Conservation (phyloP, 441 rosid genomes). For the Dalechampia spathulata region DNA sequence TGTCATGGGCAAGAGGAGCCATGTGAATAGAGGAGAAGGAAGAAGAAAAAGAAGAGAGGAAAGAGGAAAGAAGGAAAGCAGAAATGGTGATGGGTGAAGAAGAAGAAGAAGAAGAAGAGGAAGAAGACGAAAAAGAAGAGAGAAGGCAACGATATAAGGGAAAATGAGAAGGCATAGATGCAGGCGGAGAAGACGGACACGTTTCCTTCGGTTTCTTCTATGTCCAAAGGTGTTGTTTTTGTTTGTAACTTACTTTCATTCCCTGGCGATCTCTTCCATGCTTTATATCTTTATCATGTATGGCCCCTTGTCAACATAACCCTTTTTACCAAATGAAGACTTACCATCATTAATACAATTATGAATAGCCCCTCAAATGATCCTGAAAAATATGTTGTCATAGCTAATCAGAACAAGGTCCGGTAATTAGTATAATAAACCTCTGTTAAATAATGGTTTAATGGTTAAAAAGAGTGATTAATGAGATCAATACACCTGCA, state of each 20-base stretch:
- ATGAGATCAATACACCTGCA: too few species aligned
- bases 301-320: too few species aligned
- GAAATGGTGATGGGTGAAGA: constrained; percentile 15
- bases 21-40: constrained; percentile 11
- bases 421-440: too few species aligned
- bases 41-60: constrained; percentile 3
- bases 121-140: constrained; percentile 14
- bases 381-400: too few species aligned
- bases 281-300: not conserved
- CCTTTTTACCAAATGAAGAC: too few species aligned
- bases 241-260: constrained; percentile 4
- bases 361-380: too few species aligned
- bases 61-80: constrained; percentile 16
- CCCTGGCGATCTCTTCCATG: constrained; percentile 48
- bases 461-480: too few species aligned
- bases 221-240: constrained; percentile 21
- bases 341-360: too few species aligned
- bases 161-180: constrained; percentile 28
- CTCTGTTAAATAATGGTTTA: too few species aligned
- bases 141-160: constrained; percentile 25
- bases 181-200: constrained; percentile 41
- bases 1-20: constrained; percentile 30
- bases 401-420: too few species aligned
- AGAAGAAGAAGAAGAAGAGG: constrained; percentile 14
- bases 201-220: too few species aligned